Evolutionary conservation across 2,329 filamentous ascomycete species (phyloP).

Genomic region (Colletotrichum lini): DNA sequence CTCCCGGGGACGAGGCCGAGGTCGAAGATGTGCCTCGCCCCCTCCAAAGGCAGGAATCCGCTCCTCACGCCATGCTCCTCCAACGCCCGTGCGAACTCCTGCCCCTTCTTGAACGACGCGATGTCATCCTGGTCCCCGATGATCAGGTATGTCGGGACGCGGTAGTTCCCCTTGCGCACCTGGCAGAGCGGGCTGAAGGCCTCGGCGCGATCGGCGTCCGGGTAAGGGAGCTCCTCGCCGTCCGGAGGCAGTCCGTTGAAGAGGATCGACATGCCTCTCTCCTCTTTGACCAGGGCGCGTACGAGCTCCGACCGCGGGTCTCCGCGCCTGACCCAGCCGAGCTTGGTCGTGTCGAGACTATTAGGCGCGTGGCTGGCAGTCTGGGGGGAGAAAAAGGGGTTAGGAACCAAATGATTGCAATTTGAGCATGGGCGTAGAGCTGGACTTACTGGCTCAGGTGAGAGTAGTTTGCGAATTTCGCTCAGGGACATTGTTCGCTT

Average conservation of each 20-base stretch:
- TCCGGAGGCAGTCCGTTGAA: constrained; percentile 39
- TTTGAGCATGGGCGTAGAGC: no score
- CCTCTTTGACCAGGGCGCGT: constrained; percentile 44
- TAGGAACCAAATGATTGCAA: no score
- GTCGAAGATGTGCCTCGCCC: constrained; percentile 44
- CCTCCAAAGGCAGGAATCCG: constrained; percentile 41
- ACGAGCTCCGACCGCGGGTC: constrained; percentile 44
- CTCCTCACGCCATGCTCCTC: constrained; percentile 19
- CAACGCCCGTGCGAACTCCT: constrained; percentile 37
- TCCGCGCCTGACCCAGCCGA: constrained; percentile 42
- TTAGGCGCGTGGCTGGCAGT: constrained; percentile 40
- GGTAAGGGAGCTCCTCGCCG: constrained; percentile 31
- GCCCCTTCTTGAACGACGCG: constrained; percentile 41
- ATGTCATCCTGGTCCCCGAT: constrained; percentile 45
- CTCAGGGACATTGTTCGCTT: not conserved
- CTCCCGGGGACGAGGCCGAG: constrained; percentile 41
- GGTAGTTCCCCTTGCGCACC: constrained; percentile 42
- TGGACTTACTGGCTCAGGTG: not conserved
- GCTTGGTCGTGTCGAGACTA: constrained; percentile 41
- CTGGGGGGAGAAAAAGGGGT: not conserved
- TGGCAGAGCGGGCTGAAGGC: constrained; percentile 44
- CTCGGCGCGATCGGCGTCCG: constrained; percentile 34
- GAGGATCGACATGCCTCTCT: constrained; percentile 44
- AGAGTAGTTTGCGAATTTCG: not conserved
- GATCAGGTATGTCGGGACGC: constrained; percentile 43